phyloP scores from a whole-genome alignment of 78 protist genomes.

The Salpingoeca rosetta region DNA sequence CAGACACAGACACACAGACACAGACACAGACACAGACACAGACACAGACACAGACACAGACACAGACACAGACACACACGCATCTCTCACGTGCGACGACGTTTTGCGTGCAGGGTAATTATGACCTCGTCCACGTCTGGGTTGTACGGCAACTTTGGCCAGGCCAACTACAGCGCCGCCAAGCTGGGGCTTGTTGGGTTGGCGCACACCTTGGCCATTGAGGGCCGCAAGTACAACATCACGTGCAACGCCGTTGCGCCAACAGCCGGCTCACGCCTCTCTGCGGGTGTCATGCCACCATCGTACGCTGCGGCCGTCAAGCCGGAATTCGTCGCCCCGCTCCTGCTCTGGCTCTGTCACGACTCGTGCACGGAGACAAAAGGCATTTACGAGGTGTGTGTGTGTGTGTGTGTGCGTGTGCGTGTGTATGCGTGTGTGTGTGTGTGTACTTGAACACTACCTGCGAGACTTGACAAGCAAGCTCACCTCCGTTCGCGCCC shows the following conservation, averaged over 20 bases:
- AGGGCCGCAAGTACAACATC: slow-evolving; percentile 63
- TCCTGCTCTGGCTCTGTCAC: slow-evolving; percentile 60
- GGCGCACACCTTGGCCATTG: slow-evolving; percentile 56
- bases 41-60: too few relatives aligned
- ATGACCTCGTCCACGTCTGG: slow-evolving; percentile 68
- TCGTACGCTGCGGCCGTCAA: slow-evolving; percentile 41
- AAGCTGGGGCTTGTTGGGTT: slow-evolving; percentile 66
- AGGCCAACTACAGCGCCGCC: slow-evolving; percentile 67
- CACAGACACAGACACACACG: too few relatives aligned
- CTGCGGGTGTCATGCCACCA: slow-evolving; percentile 62
- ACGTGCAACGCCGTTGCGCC: slow-evolving; percentile 66
- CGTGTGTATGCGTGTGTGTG: neutral
- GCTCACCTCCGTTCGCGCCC: too few relatives aligned
- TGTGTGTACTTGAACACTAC: neutral
- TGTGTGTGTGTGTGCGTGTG: slow-evolving; percentile 63
- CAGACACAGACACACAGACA: too few relatives aligned
- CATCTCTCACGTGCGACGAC: too few relatives aligned
- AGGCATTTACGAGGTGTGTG: slow-evolving; percentile 56
- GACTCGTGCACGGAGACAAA: slow-evolving; percentile 7
- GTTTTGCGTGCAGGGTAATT: slow-evolving; percentile 48
- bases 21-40: too few relatives aligned
- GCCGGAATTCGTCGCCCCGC: slow-evolving; percentile 71
- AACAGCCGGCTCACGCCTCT: slow-evolving; percentile 54
- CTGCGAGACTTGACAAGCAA: too few relatives aligned
- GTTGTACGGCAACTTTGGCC: slow-evolving; percentile 79